Evolutionary conservation across 2,329 filamentous ascomycete species (phyloP), one percentile per base, ranked within the genome.

Genomic region (Curvularia sp.): DNA sequence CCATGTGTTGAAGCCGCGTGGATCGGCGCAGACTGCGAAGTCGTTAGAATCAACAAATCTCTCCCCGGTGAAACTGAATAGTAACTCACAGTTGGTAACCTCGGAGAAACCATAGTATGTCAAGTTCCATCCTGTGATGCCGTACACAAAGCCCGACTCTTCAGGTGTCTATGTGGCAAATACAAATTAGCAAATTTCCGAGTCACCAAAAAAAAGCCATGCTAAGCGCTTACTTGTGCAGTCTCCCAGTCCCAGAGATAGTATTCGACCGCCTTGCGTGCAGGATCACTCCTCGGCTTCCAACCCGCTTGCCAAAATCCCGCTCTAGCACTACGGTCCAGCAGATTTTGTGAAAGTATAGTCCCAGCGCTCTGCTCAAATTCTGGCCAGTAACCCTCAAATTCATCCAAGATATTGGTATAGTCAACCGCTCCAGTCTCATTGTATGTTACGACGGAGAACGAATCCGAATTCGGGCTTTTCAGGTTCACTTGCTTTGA

Each of bases 211-310:
- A 9, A 5, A 30, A 5, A 1, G 5, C 22, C 1, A 9, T 9
- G 1, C 2, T 9, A 0, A 10, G 7, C 22, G 5, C 49, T 24
- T 30, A 60, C 58, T 30, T 60, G 84, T 1, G 85, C 81, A 42
- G 82, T 81, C 64, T 90, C 88, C 77, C 83, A 89, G 59, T 89
- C 75, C 68, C 73, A 84, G 41, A 79, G 70, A 78, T 80, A 86
- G 84, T 86, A 90, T 57, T 91, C 88, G 1, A 86, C 81, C 0
- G 87, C 85, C 56, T 87, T 84, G 2, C 80, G 81, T 13, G 81
- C 77, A 77, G 84, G 83, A 51, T 88, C 80, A 53, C 79, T 80
- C 53, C 79, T 81, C 0, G 87, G 86, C 52, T 84, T 85, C 87
- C 88, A 91, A 1, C 84, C 87, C 0, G 82, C 83, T n/a, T 88